Evolutionary conservation across 2,329 filamentous ascomycete species (phyloP), one percentile per base, ranked within the genome.

Genomic region (Chaetomium olivaceum): DNA sequence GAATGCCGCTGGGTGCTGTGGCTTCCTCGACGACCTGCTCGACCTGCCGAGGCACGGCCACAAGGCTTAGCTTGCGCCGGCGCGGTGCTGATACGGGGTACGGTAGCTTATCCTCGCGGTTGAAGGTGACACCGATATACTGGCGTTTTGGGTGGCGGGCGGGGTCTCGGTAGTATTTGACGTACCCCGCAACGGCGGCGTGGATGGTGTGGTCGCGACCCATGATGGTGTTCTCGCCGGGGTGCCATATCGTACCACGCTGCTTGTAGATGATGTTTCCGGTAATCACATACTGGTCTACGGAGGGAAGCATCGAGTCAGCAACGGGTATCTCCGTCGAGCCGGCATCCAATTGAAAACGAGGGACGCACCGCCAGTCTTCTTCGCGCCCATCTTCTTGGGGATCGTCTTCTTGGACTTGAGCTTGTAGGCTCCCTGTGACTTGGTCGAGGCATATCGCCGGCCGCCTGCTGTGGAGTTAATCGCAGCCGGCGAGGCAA

Each of bases 241-340:
- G 90, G 77, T 90, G 94, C 95, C 95, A 99, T 74, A 89, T 87
- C 4, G 95, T 96, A 73, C 95, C 95, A 74, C 94, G 90, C 80
- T 99, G 95, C 77, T 92, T 93, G 86, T 95, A 99, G 80, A 99
- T 91, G 79, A 99, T 99, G 82, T 97, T 98, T 62, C 95, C 95
- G 4, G 93, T 91, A 65, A 97, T 90, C 43, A 99, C 95, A 78
- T 90, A 96, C 81, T 97, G 91, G 76, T 94, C 91, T 93, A 75
- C 19, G 31, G 27, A 29, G 12, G 25, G 31, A 16, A 29, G 9
- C 4, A 60, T 33, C 16, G 11, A 3, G 43, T 66, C 57, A 66
- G 64, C 61, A 56, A 25, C 31, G 21, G 25, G 43, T 4, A 16
- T 39, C 51, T 21, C n/a, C 14, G 43, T 23, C n/a, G 43, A 31